These are phyloP conservation scores for Neurospora cerealis DNA, from an alignment of 495 filamentous ascomycete species.

Conservation along the genomic window DNA sequence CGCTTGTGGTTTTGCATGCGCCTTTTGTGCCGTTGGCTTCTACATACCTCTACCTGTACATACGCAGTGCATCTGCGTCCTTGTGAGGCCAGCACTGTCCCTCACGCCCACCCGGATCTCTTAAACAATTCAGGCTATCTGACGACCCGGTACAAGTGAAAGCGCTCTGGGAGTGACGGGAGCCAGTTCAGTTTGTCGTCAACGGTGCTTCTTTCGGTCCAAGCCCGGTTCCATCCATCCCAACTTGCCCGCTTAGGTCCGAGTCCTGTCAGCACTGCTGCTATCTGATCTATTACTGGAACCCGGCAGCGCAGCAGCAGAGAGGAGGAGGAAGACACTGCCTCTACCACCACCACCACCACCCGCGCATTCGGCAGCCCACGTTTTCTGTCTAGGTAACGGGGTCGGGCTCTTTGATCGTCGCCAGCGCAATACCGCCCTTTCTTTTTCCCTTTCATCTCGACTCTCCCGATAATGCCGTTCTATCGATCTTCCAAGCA, in stretches of 20 bases:
- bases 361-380: background rate
- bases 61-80: background rate
- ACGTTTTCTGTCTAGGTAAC: background rate
- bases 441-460: background rate
- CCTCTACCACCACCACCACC: background rate
- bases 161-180: background rate
- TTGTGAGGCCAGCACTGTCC: background rate
- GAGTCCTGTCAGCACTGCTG: background rate
- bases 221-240: background rate
- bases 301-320: background rate
- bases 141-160: background rate
- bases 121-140: background rate
- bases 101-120: background rate
- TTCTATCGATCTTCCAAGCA: slow-evolving; percentile 38
- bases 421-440: background rate
- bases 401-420: background rate
- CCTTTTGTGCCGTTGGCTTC: background rate
- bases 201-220: background rate
- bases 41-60: background rate
- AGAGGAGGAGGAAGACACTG: background rate
- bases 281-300: background rate
- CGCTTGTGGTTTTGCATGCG: background rate
- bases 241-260: background rate
- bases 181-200: background rate
- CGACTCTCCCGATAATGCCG: slow-evolving; percentile 25